Conservation (phyloP, 345 rosid genomes). For the Camelina neglecta region DNA sequence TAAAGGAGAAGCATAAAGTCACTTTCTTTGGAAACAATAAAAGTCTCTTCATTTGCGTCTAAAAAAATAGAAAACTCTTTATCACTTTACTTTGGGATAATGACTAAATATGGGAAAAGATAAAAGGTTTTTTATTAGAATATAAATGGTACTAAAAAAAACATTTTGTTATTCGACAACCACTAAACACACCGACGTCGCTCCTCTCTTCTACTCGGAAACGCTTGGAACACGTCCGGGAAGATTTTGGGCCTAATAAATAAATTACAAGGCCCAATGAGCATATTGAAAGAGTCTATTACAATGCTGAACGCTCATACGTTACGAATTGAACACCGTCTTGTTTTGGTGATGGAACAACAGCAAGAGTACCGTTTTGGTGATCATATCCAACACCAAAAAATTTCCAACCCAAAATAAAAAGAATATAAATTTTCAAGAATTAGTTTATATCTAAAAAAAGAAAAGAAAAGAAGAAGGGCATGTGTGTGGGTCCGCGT, state of each 20-base stretch:
- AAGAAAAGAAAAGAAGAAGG: background rate
- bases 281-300: background rate
- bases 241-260: background rate
- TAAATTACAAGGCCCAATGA: background rate
- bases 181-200: background rate
- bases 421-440: background rate
- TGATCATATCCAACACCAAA: background rate
- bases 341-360: background rate
- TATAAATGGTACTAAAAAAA: too few species aligned
- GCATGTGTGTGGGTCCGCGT: slow-evolving; percentile 35
- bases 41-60: background rate
- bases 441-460: background rate
- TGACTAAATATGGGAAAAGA: background rate
- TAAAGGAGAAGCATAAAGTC: slow-evolving; percentile 6
- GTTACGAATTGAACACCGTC: background rate
- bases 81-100: background rate
- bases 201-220: too few species aligned
- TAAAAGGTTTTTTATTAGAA: background rate
- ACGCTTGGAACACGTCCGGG: background rate
- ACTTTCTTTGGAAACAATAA: background rate
- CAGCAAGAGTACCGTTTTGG: background rate
- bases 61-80: background rate
- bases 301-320: background rate
- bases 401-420: background rate
- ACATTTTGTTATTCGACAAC: background rate